Percentiles rank a stretch among this genome's conserved stretches.
phyloP scores from a whole-genome alignment of 768 basidiomycete genomes.

The Suillus subaureus region DNA sequence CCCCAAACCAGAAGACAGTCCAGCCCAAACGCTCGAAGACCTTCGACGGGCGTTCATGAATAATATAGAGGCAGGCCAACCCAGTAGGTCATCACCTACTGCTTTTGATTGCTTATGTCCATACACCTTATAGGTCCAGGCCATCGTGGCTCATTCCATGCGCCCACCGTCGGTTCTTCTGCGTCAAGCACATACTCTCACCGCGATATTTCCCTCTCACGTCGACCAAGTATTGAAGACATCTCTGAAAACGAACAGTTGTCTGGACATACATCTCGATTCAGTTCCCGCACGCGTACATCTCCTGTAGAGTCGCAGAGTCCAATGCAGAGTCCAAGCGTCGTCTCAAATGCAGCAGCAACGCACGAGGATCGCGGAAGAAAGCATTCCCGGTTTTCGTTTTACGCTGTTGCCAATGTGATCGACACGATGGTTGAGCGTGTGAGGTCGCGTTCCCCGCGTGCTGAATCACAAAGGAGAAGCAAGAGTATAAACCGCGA shows the following conservation, averaged over 20 bases:
- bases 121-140: constrained; percentile 1
- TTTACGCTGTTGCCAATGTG: constrained; percentile 51
- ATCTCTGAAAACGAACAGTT: constrained; percentile 37
- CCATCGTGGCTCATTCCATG: neutral
- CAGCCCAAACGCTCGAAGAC: constrained; percentile 25
- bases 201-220: constrained; percentile 27
- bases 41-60: constrained; percentile 18
- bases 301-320: neutral
- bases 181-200: constrained; percentile 10
- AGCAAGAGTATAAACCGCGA: constrained; percentile 15
- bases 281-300: constrained; percentile 6
- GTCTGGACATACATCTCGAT: constrained; percentile 1
- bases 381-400: constrained; percentile 48
- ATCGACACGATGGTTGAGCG: constrained; percentile 43
- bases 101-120: neutral
- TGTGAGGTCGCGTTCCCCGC: constrained; percentile 49
- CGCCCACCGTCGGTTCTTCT: constrained; percentile 5
- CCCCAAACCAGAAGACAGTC: constrained; percentile 11
- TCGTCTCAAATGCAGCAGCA: neutral
- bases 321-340: neutral
- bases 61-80: constrained; percentile 12
- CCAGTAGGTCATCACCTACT: constrained; percentile 6
- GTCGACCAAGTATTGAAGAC: constrained; percentile 40
- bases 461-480: constrained; percentile 16
- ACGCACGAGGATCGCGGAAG: constrained; percentile 28